Conservation (phyloP, 106 monocot species). For the Apostasia shenzhenica region DNA sequence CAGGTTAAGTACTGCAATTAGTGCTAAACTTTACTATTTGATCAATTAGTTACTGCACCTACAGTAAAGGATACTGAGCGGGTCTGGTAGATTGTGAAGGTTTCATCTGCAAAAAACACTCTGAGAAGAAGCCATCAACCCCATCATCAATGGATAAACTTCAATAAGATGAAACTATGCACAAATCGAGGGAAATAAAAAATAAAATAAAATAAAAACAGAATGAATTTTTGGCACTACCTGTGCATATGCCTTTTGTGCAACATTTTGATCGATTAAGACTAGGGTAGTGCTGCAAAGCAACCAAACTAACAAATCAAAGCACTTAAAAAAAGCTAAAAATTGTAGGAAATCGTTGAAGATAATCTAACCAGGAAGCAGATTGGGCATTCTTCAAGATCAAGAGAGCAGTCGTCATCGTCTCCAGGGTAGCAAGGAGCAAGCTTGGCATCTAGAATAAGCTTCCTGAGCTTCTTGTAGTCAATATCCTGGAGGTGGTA, state of each 20-base stretch:
- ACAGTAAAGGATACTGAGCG: constrained; percentile 79
- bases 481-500: constrained; percentile 69
- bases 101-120: constrained; percentile 97
- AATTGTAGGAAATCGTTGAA: constrained; percentile 52
- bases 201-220: background rate
- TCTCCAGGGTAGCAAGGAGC: constrained; percentile 81
- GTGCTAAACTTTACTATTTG: background rate
- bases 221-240: constrained; percentile 16
- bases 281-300: constrained; percentile 76
- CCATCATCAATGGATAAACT: constrained; percentile 1
- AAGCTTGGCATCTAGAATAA: constrained; percentile 85
- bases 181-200: background rate
- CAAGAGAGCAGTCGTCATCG: constrained; percentile 52
- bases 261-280: constrained; percentile 97
- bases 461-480: constrained; percentile 83
- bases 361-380: constrained; percentile 60
- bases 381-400: constrained; percentile 88
- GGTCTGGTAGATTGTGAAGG: constrained; percentile 60
- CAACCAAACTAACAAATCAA: background rate
- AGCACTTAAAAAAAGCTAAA: background rate
- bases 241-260: constrained; percentile 91
- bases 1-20: constrained; percentile 20
- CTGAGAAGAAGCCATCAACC: constrained; percentile 23
- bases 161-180: background rate
- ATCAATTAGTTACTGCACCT: background rate